These are phyloP conservation scores for Leccinum ambiguum DNA, from an alignment of 1,284 basidiomycete genomes.

Conservation along the genomic window DNA sequence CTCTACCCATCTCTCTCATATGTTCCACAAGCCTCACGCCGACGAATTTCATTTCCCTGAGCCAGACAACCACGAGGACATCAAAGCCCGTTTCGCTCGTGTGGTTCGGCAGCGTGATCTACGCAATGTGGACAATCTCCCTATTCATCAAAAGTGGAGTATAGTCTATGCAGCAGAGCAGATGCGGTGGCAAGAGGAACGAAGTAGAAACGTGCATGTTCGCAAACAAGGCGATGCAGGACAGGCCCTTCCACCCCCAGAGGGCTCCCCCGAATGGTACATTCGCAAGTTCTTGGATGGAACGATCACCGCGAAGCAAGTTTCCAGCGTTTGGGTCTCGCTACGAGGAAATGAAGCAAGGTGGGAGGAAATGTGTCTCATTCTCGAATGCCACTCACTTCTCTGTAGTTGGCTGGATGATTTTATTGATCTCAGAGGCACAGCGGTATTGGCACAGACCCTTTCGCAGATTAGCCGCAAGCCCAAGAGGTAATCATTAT, in stretches of 20 bases:
- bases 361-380: slow-evolving; percentile 38
- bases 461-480: slow-evolving; percentile 76
- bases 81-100: slow-evolving; percentile 77
- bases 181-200: slow-evolving; percentile 76
- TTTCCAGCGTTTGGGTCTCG: slow-evolving; percentile 76
- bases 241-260: slow-evolving; percentile 48
- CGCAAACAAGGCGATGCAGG: slow-evolving; percentile 60
- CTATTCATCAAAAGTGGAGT: slow-evolving; percentile 90
- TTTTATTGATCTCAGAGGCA: slow-evolving; percentile 80
- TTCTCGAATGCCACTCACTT: slow-evolving; percentile 15
- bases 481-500: slow-evolving; percentile 52
- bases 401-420: slow-evolving; percentile 73
- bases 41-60: slow-evolving; percentile 75
- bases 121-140: slow-evolving; percentile 55
- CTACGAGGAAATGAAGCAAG: slow-evolving; percentile 80
- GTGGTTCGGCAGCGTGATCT: slow-evolving; percentile 70
- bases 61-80: slow-evolving; percentile 70
- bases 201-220: slow-evolving; percentile 55
- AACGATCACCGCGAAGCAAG: slow-evolving; percentile 81
- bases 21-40: slow-evolving; percentile 50
- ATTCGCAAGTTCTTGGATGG: slow-evolving; percentile 88
- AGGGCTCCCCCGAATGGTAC: slow-evolving; percentile 84
- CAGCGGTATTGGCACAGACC: slow-evolving; percentile 82
- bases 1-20: slow-evolving; percentile 53
- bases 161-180: slow-evolving; percentile 87